These are phyloP conservation scores for Kalmusia sp. DNA, from an alignment of 2,329 filamentous ascomycete species.

Conservation along the genomic window DNA sequence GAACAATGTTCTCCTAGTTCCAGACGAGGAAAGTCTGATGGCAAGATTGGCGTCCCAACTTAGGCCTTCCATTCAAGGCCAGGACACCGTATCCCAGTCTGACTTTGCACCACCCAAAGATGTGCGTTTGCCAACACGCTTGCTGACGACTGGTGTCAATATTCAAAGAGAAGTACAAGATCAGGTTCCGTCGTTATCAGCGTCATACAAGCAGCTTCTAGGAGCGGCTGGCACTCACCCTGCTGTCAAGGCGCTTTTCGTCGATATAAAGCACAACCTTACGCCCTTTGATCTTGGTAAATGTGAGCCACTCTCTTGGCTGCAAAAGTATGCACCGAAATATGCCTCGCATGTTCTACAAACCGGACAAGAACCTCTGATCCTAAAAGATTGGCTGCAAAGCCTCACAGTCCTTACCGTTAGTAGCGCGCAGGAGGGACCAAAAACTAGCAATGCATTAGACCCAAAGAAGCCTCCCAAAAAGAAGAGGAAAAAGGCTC, in stretches of 20 bases:
- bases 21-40: conserved; percentile 35
- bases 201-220: background rate
- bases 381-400: conserved; percentile 83
- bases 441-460: conserved; percentile 22
- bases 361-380: conserved; percentile 68
- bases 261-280: conserved; percentile 65
- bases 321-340: conserved; percentile 82
- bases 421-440: conserved; percentile 58
- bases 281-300: conserved; percentile 82
- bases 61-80: conserved; percentile 4
- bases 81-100: background rate
- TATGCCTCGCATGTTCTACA: conserved; percentile 78
- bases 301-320: conserved; percentile 78
- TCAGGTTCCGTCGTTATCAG: conserved; percentile 19
- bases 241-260: conserved; percentile 66
- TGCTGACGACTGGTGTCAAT: conserved; percentile 46
- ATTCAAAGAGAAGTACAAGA: conserved; percentile 48
- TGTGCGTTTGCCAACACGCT: conserved; percentile 42
- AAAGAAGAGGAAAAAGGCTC: conserved; percentile 70
- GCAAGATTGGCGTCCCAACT: conserved; percentile 28
- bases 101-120: conserved; percentile 28
- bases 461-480: conserved; percentile 36
- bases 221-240: conserved; percentile 55
- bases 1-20: conserved; percentile 36
- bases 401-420: conserved; percentile 79